Conservation (phyloP, 495 filamentous ascomycete species). For the Aspergillus saccharolyticus region DNA sequence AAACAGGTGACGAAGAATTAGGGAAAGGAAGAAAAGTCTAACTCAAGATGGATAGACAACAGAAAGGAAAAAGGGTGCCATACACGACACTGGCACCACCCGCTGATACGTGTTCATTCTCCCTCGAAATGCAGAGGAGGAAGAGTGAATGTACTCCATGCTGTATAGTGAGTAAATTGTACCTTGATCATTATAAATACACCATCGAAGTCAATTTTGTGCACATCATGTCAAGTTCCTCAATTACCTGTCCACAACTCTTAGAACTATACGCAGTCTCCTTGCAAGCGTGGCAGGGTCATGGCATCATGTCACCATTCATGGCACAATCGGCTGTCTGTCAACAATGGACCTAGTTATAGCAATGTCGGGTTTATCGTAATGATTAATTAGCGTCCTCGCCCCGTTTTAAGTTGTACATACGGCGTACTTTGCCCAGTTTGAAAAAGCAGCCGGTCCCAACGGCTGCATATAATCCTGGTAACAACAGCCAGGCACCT, state of each 20-base stretch:
- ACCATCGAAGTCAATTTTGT: background rate
- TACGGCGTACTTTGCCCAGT: background rate
- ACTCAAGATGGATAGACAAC: constrained; percentile 9
- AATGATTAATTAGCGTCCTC: background rate
- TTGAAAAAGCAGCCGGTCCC: background rate
- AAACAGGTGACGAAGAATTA: constrained; percentile 16
- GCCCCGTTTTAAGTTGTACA: too few relatives aligned
- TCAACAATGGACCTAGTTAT: background rate
- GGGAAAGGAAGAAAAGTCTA: constrained; percentile 6
- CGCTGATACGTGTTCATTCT: constrained; percentile 3
- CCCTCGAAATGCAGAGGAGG: background rate
- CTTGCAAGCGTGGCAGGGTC: background rate
- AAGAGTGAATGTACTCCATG: too few relatives aligned
- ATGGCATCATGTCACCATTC: background rate
- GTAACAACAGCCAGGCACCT: background rate
- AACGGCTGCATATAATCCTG: background rate
- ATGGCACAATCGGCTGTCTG: background rate
- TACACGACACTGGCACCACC: background rate
- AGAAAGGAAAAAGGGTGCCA: background rate
- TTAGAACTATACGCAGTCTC: background rate
- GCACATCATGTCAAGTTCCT: background rate
- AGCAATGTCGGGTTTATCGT: background rate
- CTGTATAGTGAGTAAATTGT: too few relatives aligned
- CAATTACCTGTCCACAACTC: background rate
- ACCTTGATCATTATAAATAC: background rate